Evolutionary conservation across 2,329 filamentous ascomycete genomes (phyloP), one percentile per base, ranked within the genome.

Genomic region (Exophiala dermatitidis): DNA sequence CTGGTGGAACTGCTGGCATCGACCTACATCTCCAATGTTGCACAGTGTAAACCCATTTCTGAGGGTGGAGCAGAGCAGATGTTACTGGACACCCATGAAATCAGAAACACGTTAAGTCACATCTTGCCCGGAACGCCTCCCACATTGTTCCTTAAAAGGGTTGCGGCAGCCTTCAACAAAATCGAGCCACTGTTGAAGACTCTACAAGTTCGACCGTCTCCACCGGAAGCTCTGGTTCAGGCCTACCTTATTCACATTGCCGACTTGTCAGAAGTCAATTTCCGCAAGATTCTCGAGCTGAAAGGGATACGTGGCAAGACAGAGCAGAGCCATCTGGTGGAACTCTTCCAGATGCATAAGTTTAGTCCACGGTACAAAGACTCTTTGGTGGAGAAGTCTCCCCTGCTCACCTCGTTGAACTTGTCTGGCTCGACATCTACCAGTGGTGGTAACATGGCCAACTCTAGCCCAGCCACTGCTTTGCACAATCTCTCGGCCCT

Each of bases 21-120:
- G 52, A 79, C 83, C 1, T 97, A 93, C 67, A 81, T 96, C 60
- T 75, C 77, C 58, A 95, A 86, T 65, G 85, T 97, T 53, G 88
- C 94, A 40, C 86, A 88, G 66, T 95, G 90, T 71, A 84, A 84
- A 61, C 93, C 93, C 0, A 86, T 98, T 46, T 91, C 89, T 3
- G 93, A 97, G 71, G 88, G 90, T 50, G 93, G 90, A 8, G 93
- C 93, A 7, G 91, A 98, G 69, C 93, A 95, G 82, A 96, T 98
- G 90, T 78, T 97, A 19, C 81, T 98, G 3, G 93, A 98, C 71
- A 90, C 91, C 60, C 97, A 97, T 65, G 87, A 88, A 5, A 75
- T 95, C 26, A 90, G 88, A 53, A 90, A 91, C 65, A 82, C 82
- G 1, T 83, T 94, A 56, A 82, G 83, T 47, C 83, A 81, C 51